Conservation (phyloP, 2,329 filamentous ascomycete species). For the Fusarium longipes region DNA sequence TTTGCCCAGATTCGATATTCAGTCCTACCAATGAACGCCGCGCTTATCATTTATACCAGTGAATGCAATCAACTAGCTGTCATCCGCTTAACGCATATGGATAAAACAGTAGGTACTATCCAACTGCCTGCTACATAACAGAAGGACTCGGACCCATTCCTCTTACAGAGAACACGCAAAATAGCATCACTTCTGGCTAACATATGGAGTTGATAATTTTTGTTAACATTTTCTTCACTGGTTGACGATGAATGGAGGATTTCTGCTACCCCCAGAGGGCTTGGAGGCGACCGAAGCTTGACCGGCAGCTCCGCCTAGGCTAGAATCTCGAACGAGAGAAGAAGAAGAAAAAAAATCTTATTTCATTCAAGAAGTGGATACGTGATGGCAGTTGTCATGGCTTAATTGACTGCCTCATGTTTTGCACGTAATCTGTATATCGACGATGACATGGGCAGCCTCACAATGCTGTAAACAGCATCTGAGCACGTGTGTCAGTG, state of each 20-base stretch:
- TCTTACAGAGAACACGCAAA: slow-evolving; percentile 5
- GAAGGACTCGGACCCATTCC: background rate
- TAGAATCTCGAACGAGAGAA: slow-evolving; percentile 4
- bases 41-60: too few species aligned
- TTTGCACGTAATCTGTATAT: background rate
- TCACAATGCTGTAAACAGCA: slow-evolving; percentile 3
- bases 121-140: too few species aligned
- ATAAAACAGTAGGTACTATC: too few species aligned
- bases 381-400: background rate
- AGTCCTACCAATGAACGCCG: too few species aligned
- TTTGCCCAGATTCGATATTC: too few species aligned
- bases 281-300: slow-evolving; percentile 35
- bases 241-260: background rate
- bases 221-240: slow-evolving; percentile 8
- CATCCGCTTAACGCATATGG: too few species aligned
- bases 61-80: too few species aligned
- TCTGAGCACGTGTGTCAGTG: background rate
- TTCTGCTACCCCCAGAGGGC: slow-evolving; percentile 13
- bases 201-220: slow-evolving; percentile 9
- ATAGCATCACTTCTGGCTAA: background rate
- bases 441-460: slow-evolving; percentile 7
- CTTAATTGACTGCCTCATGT: slow-evolving; percentile 10
- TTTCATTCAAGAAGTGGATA: slow-evolving; percentile 16
- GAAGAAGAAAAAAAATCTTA: slow-evolving; percentile 23
- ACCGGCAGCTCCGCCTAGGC: slow-evolving; percentile 28